Evolutionary conservation across 371 early-diverging fungal species (phyloP).

Genomic region (Mortierella sp.): DNA sequence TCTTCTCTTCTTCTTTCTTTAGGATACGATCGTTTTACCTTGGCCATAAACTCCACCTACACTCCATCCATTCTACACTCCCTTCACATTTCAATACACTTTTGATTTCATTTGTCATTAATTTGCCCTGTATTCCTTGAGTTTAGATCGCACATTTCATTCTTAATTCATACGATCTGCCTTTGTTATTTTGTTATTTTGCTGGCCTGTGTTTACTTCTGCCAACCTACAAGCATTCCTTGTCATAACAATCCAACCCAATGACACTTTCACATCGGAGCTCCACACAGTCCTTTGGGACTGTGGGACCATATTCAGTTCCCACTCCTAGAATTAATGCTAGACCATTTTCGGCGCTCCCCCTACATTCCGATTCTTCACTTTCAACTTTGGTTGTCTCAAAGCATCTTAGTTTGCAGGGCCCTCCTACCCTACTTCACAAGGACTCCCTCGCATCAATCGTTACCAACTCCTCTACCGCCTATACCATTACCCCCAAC

Average conservation of each 20-base stretch:
- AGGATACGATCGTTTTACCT: no score
- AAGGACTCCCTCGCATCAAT: neutral
- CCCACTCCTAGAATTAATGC: neutral
- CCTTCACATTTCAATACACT: neutral
- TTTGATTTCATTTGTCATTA: neutral
- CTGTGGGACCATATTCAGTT: neutral
- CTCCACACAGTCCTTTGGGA: neutral
- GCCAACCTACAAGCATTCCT: no score
- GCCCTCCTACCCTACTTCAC: neutral
- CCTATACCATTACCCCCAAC: neutral
- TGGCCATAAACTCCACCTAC: no score
- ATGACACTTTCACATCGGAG: conserved; percentile 3
- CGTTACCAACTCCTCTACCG: conserved; percentile 1
- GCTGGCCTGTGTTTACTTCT: no score
- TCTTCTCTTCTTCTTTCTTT: conserved; percentile 5
- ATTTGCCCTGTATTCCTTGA: neutral
- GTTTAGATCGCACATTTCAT: neutral
- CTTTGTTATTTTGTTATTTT: no score
- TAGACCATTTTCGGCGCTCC: conserved; percentile 4
- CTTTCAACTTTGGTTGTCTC: neutral
- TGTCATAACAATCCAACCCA: neutral
- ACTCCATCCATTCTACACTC: neutral
- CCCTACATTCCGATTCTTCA: neutral
- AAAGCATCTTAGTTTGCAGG: neutral
- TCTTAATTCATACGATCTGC: no score